Evolutionary conservation across 805 yeast genomes (phyloP), one percentile per base, ranked within the genome.

Genomic region (Candida lessepsii): DNA sequence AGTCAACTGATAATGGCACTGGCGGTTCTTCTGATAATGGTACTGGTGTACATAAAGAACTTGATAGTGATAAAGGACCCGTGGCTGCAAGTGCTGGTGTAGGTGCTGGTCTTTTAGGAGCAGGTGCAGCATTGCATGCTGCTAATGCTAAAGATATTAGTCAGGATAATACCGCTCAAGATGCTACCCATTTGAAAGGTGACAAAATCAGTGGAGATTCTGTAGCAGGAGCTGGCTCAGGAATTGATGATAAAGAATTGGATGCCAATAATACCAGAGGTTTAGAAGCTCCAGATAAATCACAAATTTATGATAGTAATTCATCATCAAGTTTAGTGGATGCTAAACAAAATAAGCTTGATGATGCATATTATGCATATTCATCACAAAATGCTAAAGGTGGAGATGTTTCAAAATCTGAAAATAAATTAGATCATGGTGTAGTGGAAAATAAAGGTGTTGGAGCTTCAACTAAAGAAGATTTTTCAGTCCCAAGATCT

Each of bases 1-100:
- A 9, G 3, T 5, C 29, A 6, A 26, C 15, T 11, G 16, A 9
- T 26, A 70, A 83, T 54, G 78, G 86, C 45, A 16, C 19, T 28
- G 9, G n/a, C 9, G 20, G 21, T 21, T 20, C 23, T 18, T 4
- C 15, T 18, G 36, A 14, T 28, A 27, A 35, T 27, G 39, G 23
- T 16, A 28, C 27, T 19, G 25, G 31, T 13, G 32, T 20, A 16
- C 24, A 33, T 37, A 40, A 25, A 18, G 36, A 40, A 17, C 32
- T 24, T 21, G 35, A 33, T 17, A 21, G 25, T 15, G 29, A 14
- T 23, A 29, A 17, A 23, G 24, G 31, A 21, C 11, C 26, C 10
- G 35, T 9, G 10, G 30, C 27, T 36, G 40, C 44, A 28, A 32
- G 28, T 35, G 16, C 35, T 41, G 37, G 21, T 25, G 37, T 23